Conservation (phyloP, 495 filamentous ascomycete genomes). For the Thozetella sp. region DNA sequence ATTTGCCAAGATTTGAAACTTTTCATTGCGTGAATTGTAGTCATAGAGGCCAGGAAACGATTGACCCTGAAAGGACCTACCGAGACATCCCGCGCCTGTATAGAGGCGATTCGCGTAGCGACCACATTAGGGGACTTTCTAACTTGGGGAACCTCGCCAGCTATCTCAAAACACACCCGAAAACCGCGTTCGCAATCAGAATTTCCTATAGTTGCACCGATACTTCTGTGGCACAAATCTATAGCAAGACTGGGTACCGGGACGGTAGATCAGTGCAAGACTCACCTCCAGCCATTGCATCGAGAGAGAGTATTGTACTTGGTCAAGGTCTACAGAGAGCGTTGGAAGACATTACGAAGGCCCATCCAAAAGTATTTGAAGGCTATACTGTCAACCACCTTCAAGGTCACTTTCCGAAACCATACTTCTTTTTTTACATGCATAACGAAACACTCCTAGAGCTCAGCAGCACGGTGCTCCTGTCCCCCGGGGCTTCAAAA, state of each 20-base stretch:
- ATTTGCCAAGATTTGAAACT: too few relatives aligned
- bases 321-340: background rate
- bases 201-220: background rate
- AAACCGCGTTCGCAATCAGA: background rate
- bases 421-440: slow-evolving; percentile 2
- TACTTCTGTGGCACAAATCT: background rate
- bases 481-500: background rate
- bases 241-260: background rate
- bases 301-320: background rate
- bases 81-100: background rate
- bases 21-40: too few relatives aligned
- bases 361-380: background rate
- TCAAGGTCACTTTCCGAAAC: background rate
- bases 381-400: background rate
- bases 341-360: background rate
- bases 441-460: slow-evolving; percentile 3
- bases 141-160: background rate
- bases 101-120: background rate
- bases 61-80: too few relatives aligned
- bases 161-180: background rate
- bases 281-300: background rate
- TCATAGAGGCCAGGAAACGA: too few relatives aligned
- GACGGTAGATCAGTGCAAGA: background rate
- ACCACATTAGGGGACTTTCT: background rate
- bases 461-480: background rate